Evolutionary conservation across 495 filamentous ascomycete genomes (phyloP), one percentile per base, ranked within the genome.

Genomic region (Amphirosellinia nigrospora): DNA sequence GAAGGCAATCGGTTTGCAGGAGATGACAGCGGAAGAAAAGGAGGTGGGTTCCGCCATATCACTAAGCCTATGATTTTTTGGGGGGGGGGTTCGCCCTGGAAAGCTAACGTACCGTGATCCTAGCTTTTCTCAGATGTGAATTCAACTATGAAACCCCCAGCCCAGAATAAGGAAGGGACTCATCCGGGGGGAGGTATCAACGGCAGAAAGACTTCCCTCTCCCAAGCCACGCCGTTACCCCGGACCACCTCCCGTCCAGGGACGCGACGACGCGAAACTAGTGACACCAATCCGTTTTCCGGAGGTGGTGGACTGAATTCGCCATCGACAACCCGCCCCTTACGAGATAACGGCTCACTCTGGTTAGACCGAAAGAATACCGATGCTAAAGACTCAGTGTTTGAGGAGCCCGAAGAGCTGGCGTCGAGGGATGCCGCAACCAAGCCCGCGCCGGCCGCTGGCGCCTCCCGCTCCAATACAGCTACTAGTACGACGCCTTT

Each of bases 121-220:
- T 82, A 92, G 62, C 97, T 98, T 80, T 81, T 90, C 38, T 86
- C 86, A 50, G 94, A 95, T 58, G 93, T 99, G 73, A 99, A 98
- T 78, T 98, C 96, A 16, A 90, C 93, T 28, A 82, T 98, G 52
- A 98, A 98, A 80, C 92, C 92, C 16, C 93, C 92, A 8, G 88
- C 88, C 50, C 92, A 91, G 72, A 88, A 86, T 71, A 94, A 97
- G 75, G 93, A 96, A 55, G 87, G 84, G 48, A 83, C 81, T 46
- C 81, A 85, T 32, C 78, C 79, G 41, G 82, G 80, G n/a, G 83
- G 86, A 23, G 85, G 82, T 55, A 75, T 85, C 43, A 85, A 86
- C 77, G 87, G 88, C 63, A 91, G 94, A 63, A 96, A 95, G 80
- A 82, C 87, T 15, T 97, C 93, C 0, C 77, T 97, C 30, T 93